A percentile compares a stretch with the other conserved stretches of the same genome.
phyloP scores from a whole-genome alignment of 495 filamentous ascomycete genomes.

The Aspergillus indologenus region DNA sequence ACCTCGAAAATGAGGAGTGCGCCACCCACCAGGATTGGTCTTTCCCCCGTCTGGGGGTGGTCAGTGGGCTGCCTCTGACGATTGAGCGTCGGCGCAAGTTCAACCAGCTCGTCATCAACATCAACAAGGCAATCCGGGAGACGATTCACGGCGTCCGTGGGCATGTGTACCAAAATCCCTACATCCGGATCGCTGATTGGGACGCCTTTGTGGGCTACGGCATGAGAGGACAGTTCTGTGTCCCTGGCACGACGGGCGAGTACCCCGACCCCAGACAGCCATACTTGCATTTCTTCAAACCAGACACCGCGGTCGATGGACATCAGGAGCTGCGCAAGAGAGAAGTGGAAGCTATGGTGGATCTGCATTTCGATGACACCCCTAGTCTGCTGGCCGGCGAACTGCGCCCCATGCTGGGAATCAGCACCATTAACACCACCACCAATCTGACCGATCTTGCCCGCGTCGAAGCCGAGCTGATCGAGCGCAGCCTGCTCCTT shows the following conservation, averaged over 20 bases:
- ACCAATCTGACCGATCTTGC: no score
- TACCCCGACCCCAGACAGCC: conserved; percentile 25
- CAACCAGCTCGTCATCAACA: conserved; percentile 24
- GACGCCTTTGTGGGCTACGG: conserved; percentile 12
- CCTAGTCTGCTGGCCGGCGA: no score
- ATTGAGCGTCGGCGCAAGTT: conserved; percentile 20
- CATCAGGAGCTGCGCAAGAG: not conserved
- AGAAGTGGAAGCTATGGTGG: no score
- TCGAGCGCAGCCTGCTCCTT: no score
- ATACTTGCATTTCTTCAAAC: conserved; percentile 24
- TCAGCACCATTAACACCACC: no score
- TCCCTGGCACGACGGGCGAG: conserved; percentile 8
- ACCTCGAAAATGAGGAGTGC: conserved; percentile 20
- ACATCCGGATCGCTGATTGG: conserved; percentile 25
- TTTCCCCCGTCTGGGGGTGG: not conserved
- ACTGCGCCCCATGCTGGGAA: no score
- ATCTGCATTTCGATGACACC: no score
- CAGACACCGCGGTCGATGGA: conserved; percentile 8
- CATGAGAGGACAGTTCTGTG: conserved; percentile 27
- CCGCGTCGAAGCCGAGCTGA: no score
- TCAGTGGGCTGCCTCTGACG: conserved; percentile 12
- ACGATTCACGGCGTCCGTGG: conserved; percentile 11
- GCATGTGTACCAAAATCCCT: conserved; percentile 3
- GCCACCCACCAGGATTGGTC: conserved; percentile 20
- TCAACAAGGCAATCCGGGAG: conserved; percentile 20